Conservation (phyloP, 805 yeast species). For the Pachysolen tannophilus region DNA sequence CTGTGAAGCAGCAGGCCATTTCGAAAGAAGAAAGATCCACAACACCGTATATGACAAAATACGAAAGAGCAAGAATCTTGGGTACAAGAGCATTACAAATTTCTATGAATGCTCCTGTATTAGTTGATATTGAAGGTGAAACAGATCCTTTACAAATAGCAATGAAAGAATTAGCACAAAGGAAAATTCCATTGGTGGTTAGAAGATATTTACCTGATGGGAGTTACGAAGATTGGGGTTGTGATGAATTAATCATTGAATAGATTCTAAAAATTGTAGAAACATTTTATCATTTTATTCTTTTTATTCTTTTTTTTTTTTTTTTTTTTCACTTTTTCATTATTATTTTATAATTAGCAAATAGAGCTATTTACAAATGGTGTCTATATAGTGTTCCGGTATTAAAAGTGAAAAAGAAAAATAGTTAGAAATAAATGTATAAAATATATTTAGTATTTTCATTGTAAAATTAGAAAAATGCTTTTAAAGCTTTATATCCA, state of each 20-base stretch:
- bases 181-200: constrained; percentile 90
- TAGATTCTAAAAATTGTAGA: constrained; percentile 8
- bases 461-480: constrained; percentile 7
- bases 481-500: constrained; percentile 16
- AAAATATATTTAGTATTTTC: no score
- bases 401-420: no score
- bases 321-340: not conserved
- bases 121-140: constrained; percentile 97
- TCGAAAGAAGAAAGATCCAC: constrained; percentile 86
- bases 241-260: constrained; percentile 93
- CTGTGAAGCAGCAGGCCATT: constrained; percentile 75
- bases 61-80: constrained; percentile 94
- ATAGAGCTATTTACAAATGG: no score
- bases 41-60: constrained; percentile 98
- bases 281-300: not conserved
- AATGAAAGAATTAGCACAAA: constrained; percentile 90
- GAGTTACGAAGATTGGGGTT: constrained; percentile 97
- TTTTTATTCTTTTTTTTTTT: not conserved
- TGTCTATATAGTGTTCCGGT: no score
- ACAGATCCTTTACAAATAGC: constrained; percentile 98
- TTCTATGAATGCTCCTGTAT: constrained; percentile 96
- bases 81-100: constrained; percentile 98
- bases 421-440: no score
- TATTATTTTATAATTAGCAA: no score
- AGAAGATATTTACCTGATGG: constrained; percentile 97